A percentile compares a stretch with the other conserved stretches of the same genome.
These are phyloP conservation scores for Hondaea fermentalgiana DNA, from an alignment of 108 stramenopile genomes.

Conservation along the genomic window DNA sequence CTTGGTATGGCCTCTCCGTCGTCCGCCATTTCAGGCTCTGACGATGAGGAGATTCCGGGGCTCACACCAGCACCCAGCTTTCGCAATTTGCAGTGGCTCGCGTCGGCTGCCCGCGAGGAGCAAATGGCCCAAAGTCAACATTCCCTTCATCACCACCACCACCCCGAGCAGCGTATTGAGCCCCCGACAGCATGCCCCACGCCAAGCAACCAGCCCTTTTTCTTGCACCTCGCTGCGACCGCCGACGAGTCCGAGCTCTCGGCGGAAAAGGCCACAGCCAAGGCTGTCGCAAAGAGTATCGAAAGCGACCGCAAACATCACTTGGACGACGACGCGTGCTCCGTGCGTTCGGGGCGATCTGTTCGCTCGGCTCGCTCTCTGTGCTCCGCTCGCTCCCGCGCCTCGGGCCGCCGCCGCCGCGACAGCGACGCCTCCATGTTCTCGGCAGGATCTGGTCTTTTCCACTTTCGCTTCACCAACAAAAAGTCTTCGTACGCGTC, in stretches of 20 bases:
- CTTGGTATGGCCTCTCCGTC: neutral
- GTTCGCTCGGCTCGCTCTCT: neutral
- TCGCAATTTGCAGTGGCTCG: neutral
- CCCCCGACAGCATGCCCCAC: no score
- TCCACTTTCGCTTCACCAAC: neutral
- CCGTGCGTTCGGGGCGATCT: neutral
- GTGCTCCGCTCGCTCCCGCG: neutral
- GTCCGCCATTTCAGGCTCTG: neutral
- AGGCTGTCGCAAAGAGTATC: neutral
- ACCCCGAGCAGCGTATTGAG: no score
- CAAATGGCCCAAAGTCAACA: neutral
- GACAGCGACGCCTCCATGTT: neutral
- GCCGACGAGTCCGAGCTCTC: neutral
- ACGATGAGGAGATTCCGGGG: neutral
- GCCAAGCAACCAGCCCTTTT: neutral
- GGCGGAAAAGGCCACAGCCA: neutral
- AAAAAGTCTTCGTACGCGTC: neutral
- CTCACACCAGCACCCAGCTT: neutral
- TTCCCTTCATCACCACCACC: neutral
- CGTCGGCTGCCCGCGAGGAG: neutral
- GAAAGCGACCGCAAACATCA: neutral
- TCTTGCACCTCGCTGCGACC: neutral
- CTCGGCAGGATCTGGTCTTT: neutral
- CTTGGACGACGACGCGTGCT: neutral
- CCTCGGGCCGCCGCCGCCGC: neutral